phyloP scores from a whole-genome alignment of 768 basidiomycete species.

The Filobasidium wieringae region DNA sequence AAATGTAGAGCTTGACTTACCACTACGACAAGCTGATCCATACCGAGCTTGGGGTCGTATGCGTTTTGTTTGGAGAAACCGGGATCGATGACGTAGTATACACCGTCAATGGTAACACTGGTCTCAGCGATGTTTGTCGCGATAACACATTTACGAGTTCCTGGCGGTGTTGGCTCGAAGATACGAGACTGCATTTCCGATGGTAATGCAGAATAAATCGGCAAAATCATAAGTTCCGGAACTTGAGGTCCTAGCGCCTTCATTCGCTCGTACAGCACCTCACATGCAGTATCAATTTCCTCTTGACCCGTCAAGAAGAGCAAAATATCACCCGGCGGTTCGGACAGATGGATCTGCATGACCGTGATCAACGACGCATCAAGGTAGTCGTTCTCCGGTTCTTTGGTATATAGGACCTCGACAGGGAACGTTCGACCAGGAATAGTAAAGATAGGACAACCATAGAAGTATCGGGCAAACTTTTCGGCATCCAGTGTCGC shows the following conservation, averaged over 20 bases:
- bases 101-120: conserved; percentile 92
- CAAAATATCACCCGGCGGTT: conserved; percentile 89
- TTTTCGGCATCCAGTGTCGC: conserved; percentile 99
- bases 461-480: conserved; percentile 98
- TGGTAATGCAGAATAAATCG: conserved; percentile 94
- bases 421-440: conserved; percentile 99
- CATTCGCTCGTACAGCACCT: conserved; percentile 96
- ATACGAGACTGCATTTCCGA: conserved; percentile 97
- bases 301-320: conserved; percentile 98
- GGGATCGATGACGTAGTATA: conserved; percentile 98
- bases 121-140: conserved; percentile 99
- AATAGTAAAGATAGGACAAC: conserved; percentile 97
- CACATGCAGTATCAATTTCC: conserved; percentile 95
- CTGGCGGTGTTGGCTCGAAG: conserved; percentile 94
- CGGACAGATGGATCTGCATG: conserved; percentile 98
- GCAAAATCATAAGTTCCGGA: conserved; percentile 88
- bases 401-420: conserved; percentile 95
- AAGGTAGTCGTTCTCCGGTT: conserved; percentile 92
- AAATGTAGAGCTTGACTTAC: conserved; percentile 22
- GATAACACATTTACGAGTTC: conserved; percentile 96
- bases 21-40: conserved; percentile 98
- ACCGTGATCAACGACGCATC: conserved; percentile 97
- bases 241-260: conserved; percentile 98
- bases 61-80: conserved; percentile 99
- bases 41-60: conserved; percentile 89